Evolutionary conservation across 495 filamentous ascomycete genomes (phyloP), one percentile per base, ranked within the genome.

Genomic region (Xylaria intraflava): DNA sequence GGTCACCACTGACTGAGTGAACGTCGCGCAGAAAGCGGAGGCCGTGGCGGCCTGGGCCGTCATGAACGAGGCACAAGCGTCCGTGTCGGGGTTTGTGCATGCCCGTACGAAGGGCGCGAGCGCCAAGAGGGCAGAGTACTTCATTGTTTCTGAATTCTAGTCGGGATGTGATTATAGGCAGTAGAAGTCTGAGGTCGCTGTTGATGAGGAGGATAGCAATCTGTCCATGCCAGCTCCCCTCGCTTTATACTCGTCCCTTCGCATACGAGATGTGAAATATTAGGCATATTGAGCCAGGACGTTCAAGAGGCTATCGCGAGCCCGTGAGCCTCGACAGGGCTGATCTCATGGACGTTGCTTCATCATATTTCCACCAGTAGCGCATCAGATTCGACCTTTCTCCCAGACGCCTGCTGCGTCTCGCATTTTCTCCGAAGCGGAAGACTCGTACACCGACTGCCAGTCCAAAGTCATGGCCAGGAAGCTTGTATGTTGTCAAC

Each of bases 51-150:
- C 19, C 26, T 51, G 31, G 26, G 44, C 33, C 6, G 46, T 51
- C 46, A 57, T 57, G 19, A 50, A 57, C 3, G 54, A 57, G 20
- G 54, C 54, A 39, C 54, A 57, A 11, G 54, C 0, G 23, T 57
- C 33, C n/a, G 48, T 17, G 38, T 53, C 48, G 9, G 46, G 46
- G 54, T 57, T 57, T 3, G 48, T 45, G 49, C 54, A 57, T 11
- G 46, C 54, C 11, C 27, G n/a, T n/a, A 51, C 54, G 20, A 57
- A 41, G 9, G 54, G 46, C 20, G 17, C 48, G 20, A 57, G 49
- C 9, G 54, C 54, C 17, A 57, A 8, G 41, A 57, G 39, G 16
- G 48, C 54, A 27, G 31, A 51, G 40, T 44, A 44, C 36, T 35
- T 17, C 49, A 51, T 51, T 14, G n/a, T 51, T 39, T 16, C 8